phyloP scores from a whole-genome alignment of 2,329 filamentous ascomycete genomes.

The Pseudonectria buxi region DNA sequence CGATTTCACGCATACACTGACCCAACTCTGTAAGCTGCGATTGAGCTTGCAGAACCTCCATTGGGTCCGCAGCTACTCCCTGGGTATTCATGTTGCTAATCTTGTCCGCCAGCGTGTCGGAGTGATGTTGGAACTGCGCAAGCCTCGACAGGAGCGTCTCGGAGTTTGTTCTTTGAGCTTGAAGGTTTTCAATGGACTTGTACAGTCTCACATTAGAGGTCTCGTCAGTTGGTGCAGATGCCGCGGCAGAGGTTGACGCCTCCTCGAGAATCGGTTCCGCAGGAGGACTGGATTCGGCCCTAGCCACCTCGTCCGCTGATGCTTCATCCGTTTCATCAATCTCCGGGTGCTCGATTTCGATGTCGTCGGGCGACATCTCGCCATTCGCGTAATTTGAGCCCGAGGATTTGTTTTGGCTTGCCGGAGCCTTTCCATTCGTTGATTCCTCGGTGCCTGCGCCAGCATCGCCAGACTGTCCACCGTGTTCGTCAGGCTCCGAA shows the following conservation, averaged over 20 bases:
- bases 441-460: conserved; percentile 1
- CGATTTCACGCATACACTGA: conserved; percentile 27
- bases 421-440: conserved; percentile 1
- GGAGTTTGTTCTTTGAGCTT: conserved; percentile 27
- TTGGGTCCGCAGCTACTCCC: conserved; percentile 17
- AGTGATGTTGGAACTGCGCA: conserved; percentile 23
- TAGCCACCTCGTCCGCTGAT: conserved; percentile 15
- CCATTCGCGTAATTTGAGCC: conserved; percentile 5
- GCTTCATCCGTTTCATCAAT: conserved; percentile 22
- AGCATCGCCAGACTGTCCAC: conserved; percentile 2
- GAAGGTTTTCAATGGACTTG: conserved; percentile 12
- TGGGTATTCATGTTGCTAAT: conserved; percentile 22
- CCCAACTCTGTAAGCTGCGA: conserved; percentile 23
- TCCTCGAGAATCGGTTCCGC: background rate
- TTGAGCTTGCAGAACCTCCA: conserved; percentile 19
- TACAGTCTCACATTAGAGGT: conserved; percentile 1
- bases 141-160: conserved; percentile 29
- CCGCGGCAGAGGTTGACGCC: background rate
- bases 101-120: conserved; percentile 23
- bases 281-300: conserved; percentile 1
- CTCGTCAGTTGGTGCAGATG: background rate
- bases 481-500: conserved; percentile 3
- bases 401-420: conserved; percentile 1
- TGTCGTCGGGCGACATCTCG: conserved; percentile 39
- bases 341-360: conserved; percentile 38